Percentiles rank a stretch among this genome's conserved stretches.
These are phyloP conservation scores for Stephanodiscus triporus DNA, from an alignment of 108 stramenopile species.

Conservation along the genomic window DNA sequence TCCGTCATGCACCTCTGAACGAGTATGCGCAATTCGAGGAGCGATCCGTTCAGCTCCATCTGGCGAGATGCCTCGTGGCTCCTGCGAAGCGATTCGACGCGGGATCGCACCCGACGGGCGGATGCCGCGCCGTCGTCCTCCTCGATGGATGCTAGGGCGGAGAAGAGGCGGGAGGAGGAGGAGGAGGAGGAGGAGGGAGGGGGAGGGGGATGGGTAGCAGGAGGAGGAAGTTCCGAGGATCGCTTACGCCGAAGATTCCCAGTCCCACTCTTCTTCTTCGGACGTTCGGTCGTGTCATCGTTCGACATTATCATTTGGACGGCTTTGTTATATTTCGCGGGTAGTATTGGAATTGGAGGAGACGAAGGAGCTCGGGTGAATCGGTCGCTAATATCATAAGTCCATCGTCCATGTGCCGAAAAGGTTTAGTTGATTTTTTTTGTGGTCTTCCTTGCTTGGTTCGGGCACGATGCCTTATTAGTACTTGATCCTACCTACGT, in stretches of 20 bases:
- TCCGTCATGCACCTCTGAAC: conserved; percentile 59
- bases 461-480: too few species aligned
- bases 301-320: not conserved
- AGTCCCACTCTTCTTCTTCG: too few species aligned
- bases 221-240: not conserved
- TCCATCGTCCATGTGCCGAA: too few species aligned
- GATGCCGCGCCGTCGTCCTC: conserved; percentile 34
- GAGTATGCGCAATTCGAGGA: conserved; percentile 77
- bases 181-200: not conserved
- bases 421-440: too few species aligned
- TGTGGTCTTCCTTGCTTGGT: too few species aligned
- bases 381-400: too few species aligned
- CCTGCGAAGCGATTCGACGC: not conserved
- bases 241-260: too few species aligned
- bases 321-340: too few species aligned
- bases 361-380: too few species aligned
- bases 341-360: too few species aligned
- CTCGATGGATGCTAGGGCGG: conserved; percentile 39
- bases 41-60: conserved; percentile 55
- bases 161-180: conserved; percentile 14
- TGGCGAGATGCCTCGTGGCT: conserved; percentile 57
- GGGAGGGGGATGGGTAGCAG: not conserved
- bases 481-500: too few species aligned
- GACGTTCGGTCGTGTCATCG: too few species aligned
- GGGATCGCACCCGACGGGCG: conserved; percentile 17